Evolutionary conservation across 139 green algal species (phyloP), one percentile per base, ranked within the genome.

Genomic region (Microglena sp.): DNA sequence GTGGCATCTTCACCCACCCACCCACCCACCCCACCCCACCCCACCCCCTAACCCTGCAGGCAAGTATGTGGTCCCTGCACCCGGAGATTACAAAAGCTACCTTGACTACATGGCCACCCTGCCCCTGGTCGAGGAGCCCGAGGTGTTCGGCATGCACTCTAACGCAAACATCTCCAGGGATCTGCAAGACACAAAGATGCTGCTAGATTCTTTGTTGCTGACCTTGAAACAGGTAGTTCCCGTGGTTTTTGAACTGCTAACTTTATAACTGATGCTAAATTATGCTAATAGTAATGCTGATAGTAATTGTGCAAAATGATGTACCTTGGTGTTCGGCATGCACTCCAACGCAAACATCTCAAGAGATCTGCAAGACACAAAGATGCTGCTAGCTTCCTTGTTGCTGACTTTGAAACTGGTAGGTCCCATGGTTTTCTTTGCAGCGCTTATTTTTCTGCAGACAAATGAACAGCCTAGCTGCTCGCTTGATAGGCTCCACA

Each of bases 311-410:
- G n/a, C n/a, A n/a, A n/a, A n/a, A n/a, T n/a, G n/a, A n/a, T n/a
- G n/a, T n/a, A n/a, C n/a, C n/a, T n/a, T n/a, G 44, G 79, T 75
- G 27, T 88, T 89, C 68, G 82, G 85, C 0, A 76, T 89, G 40
- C 82, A 91, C 58, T 45, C 76, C 8, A 91, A 91, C 60, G 84
- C 82, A 0, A 73, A 82, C 62, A 88, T 91, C 57, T 79, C 74
- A 0, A 77, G 80, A 3, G 80, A 83, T 53, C 62, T 83, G 68
- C 78, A 80, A 5, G 74, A 87, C 35, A 86, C 84, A 0, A 36
- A 65, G 15, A 43, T 75, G 40, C 71, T 86, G 66, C 76, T 87
- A 33, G 36, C 36, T 36, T 64, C 54, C 4, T 21, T 71, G 50
- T 24, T 69, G 5, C 45, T 60, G 15, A 62, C 44, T n/a, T 28